phyloP scores from a whole-genome alignment of 2,329 filamentous ascomycete genomes.

The Alternaria sp. region DNA sequence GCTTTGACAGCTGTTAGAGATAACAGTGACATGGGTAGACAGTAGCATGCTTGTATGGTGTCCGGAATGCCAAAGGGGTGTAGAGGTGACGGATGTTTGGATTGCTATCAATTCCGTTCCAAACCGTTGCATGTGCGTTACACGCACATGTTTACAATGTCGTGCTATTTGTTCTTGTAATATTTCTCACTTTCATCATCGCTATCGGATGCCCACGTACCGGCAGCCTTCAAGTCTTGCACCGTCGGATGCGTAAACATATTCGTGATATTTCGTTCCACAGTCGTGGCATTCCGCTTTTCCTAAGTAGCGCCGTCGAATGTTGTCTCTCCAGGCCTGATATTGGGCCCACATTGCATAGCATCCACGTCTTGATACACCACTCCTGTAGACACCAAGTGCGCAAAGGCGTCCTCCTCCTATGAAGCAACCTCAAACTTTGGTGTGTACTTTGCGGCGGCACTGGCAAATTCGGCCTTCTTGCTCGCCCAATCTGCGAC shows the following conservation, averaged over 20 bases:
- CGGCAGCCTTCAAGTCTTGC: background rate
- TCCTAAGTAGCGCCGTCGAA: background rate
- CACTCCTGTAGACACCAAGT: background rate
- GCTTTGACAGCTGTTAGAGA: too few relatives aligned
- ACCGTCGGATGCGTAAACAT: background rate
- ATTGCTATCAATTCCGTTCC: too few relatives aligned
- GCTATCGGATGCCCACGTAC: background rate
- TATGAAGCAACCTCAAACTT: constrained; percentile 67
- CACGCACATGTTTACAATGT: background rate
- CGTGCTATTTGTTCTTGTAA: background rate
- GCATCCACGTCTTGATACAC: background rate
- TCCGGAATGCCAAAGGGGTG: too few relatives aligned
- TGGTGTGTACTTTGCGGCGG: constrained; percentile 83
- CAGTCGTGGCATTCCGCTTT: background rate
- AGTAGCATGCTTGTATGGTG: too few relatives aligned
- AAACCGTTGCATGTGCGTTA: too few relatives aligned
- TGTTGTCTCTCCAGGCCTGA: background rate
- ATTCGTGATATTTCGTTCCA: background rate
- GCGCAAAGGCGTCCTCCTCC: background rate
- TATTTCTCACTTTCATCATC: background rate
- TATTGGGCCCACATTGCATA: background rate
- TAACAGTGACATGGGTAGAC: too few relatives aligned
- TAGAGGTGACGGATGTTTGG: too few relatives aligned
- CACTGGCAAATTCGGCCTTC: constrained; percentile 84
- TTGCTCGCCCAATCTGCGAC: constrained; percentile 81